Percentiles rank a stretch among this genome's conserved stretches.
Conservation (phyloP, 225 moss, liverwort and hornwort genomes). For the Antitrichia curtipendula region DNA sequence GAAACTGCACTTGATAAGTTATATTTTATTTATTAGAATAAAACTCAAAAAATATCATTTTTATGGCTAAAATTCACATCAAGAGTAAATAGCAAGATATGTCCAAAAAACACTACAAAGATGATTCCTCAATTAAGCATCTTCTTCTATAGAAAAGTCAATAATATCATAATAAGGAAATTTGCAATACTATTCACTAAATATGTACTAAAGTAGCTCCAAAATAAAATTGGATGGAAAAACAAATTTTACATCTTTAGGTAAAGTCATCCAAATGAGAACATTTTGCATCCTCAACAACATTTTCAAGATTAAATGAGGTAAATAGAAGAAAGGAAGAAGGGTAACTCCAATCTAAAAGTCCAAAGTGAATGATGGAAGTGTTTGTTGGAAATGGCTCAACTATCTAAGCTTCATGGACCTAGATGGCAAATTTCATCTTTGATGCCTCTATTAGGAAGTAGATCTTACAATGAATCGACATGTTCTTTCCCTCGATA, state of each 20-base stretch:
- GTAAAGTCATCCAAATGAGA: not conserved
- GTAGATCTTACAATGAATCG: rapidly evolving
- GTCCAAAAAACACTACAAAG: not conserved
- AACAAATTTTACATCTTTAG: not conserved
- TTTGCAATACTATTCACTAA: not conserved
- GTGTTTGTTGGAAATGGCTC: rapidly evolving
- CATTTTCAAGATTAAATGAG: not conserved
- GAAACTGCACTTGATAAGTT: rapidly evolving
- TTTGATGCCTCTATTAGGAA: rapidly evolving
- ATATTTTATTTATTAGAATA: not conserved
- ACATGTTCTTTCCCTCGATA: rapidly evolving
- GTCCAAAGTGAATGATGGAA: rapidly evolving
- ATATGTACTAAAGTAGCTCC: not conserved
- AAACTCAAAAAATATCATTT: not conserved
- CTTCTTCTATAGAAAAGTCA: not conserved
- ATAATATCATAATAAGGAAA: not conserved
- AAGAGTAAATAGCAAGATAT: not conserved
- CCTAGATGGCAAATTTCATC: not conserved
- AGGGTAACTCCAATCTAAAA: rapidly evolving
- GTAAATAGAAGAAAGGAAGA: not conserved
- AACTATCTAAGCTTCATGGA: not conserved
- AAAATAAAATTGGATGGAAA: not conserved
- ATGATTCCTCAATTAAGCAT: rapidly evolving
- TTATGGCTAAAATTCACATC: not conserved
- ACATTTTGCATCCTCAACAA: not conserved